phyloP scores from a whole-genome alignment of 1,284 basidiomycete species.

The Naganishia albida region DNA sequence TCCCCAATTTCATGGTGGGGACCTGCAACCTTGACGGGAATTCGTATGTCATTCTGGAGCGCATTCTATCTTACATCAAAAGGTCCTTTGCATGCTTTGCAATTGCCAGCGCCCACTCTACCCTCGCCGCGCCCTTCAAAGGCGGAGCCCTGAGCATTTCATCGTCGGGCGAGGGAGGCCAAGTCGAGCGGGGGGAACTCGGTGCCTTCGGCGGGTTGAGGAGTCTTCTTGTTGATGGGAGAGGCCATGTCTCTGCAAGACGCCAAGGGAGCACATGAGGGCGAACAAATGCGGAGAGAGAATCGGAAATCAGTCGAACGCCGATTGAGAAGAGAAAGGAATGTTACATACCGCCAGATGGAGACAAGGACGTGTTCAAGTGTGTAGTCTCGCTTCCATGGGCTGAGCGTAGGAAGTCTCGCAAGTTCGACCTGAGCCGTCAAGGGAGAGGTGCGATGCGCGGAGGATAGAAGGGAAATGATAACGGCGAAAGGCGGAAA shows the following conservation, averaged over 20 bases:
- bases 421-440: slow-evolving; percentile 64
- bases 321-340: not conserved
- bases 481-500: slow-evolving; percentile 1
- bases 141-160: slow-evolving; percentile 9
- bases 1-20: too few species aligned
- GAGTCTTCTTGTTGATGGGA: slow-evolving; percentile 85
- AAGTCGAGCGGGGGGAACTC: slow-evolving; percentile 53
- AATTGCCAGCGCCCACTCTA: too few species aligned
- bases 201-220: slow-evolving; percentile 88
- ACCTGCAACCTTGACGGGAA: too few species aligned
- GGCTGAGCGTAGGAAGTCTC: slow-evolving; percentile 68
- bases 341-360: slow-evolving; percentile 72
- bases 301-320: not conserved
- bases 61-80: too few species aligned
- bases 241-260: slow-evolving; percentile 84
- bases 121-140: too few species aligned
- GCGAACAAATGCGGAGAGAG: not conserved
- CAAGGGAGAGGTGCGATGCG: not conserved
- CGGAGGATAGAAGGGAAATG: not conserved
- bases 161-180: slow-evolving; percentile 39
- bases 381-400: slow-evolving; percentile 73
- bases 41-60: too few species aligned
- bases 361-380: slow-evolving; percentile 88
- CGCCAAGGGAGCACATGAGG: slow-evolving; percentile 1
- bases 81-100: too few species aligned